A percentile compares a stretch with the other conserved stretches of the same genome.
Evolutionary conservation across 2,329 filamentous ascomycete genomes (phyloP).

Genomic region (Botrytis fabae): DNA sequence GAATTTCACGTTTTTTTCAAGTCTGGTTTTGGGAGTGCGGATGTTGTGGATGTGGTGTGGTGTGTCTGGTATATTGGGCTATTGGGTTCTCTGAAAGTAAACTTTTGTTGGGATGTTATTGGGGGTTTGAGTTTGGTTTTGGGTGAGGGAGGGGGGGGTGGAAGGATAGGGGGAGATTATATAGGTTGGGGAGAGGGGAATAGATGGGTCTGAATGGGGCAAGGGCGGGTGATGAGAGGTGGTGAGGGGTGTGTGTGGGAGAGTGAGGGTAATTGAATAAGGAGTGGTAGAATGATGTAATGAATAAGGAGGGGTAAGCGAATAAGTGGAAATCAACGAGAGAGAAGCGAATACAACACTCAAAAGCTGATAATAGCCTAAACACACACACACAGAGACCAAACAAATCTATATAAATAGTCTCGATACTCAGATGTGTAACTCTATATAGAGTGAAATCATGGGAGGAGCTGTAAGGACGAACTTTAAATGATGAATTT

Average conservation of each 20-base stretch:
- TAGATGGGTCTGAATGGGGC: neutral
- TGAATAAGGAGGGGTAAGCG: too few relatives aligned
- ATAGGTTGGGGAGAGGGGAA: neutral
- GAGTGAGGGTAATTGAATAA: too few relatives aligned
- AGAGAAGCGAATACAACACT: too few relatives aligned
- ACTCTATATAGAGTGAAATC: neutral
- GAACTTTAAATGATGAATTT: neutral
- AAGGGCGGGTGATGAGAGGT: too few relatives aligned
- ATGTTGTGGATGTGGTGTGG: too few relatives aligned
- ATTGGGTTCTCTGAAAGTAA: neutral
- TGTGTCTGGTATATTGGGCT: too few relatives aligned
- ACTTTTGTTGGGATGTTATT: too few relatives aligned
- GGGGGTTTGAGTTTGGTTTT: neutral
- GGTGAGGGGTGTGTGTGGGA: neutral
- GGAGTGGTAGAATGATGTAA: too few relatives aligned
- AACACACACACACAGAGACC: too few relatives aligned
- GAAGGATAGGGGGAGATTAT: neutral
- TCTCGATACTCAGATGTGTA: neutral
- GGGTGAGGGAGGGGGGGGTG: neutral
- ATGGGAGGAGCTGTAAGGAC: neutral
- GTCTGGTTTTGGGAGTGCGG: too few relatives aligned
- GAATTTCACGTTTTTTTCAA: too few relatives aligned
- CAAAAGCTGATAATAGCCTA: fast-evolving
- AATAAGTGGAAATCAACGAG: too few relatives aligned
- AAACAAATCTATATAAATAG: neutral